Evolutionary conservation across 23 red algal species (phyloP).

Genomic region (Gracilaria gracilis): DNA sequence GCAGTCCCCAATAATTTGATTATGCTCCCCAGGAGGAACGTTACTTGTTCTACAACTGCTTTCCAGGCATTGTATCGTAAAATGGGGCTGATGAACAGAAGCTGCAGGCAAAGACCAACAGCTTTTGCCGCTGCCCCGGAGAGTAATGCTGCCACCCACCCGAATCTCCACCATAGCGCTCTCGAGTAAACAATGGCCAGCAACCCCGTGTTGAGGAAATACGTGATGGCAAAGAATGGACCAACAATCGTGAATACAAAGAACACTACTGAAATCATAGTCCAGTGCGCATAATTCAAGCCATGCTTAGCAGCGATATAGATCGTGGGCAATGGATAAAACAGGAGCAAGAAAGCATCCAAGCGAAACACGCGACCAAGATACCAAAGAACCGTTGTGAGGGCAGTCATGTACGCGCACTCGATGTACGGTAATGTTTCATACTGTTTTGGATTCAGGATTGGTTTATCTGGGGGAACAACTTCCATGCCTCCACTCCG

Average conservation of each 20-base stretch:
- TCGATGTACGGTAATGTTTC: conserved; percentile 54
- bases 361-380: conserved; percentile 69
- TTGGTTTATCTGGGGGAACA: conserved; percentile 22
- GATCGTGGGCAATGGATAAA: conserved; percentile 74
- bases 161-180: conserved; percentile 41
- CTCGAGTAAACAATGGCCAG: conserved; percentile 38
- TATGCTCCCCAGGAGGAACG: not conserved
- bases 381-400: conserved; percentile 66
- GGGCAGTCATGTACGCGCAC: conserved; percentile 66
- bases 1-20: conserved; percentile 3
- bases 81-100: conserved; percentile 43
- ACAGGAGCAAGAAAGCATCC: conserved; percentile 76
- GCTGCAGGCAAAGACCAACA: conserved; percentile 29
- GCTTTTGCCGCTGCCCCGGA: conserved; percentile 48
- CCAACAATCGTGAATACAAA: conserved; percentile 65
- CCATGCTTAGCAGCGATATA: conserved; percentile 65
- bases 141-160: conserved; percentile 21
- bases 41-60: conserved; percentile 50
- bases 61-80: conserved; percentile 71
- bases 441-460: conserved; percentile 57
- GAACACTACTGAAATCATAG: conserved; percentile 40
- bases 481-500: conserved; percentile 26
- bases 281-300: conserved; percentile 30
- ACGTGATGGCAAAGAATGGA: conserved; percentile 53
- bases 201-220: conserved; percentile 59